Conservation (phyloP, 2,329 filamentous ascomycete genomes). For the Paecilomyces formosus region DNA sequence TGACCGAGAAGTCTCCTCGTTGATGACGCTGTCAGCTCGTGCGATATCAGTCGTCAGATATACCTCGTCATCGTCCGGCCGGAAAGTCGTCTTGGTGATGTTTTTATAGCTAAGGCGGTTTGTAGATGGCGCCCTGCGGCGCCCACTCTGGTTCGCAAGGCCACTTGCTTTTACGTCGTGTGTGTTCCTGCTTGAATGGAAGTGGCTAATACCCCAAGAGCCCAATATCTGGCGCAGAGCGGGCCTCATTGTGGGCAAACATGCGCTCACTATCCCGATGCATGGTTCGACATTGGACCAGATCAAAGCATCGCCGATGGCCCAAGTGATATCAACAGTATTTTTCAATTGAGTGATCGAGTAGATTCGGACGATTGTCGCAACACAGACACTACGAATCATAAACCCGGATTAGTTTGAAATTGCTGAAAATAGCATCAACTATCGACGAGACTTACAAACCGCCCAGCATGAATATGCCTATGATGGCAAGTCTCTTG, state of each 20-base stretch:
- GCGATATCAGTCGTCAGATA: background rate
- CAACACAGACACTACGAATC: slow-evolving; percentile 25
- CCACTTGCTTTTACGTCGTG: background rate
- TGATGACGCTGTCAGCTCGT: background rate
- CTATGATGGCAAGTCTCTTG: slow-evolving; percentile 20
- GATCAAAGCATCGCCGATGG: slow-evolving; percentile 20
- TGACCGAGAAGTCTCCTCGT: background rate
- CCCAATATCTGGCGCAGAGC: slow-evolving; percentile 25
- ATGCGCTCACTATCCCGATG: slow-evolving; percentile 30
- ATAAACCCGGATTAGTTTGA: background rate
- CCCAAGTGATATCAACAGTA: slow-evolving; percentile 30
- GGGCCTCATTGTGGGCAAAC: slow-evolving; percentile 26
- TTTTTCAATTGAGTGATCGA: slow-evolving; percentile 34
- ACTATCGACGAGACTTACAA: slow-evolving; percentile 15
- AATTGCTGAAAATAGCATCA: background rate
- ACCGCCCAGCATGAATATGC: slow-evolving; percentile 22
- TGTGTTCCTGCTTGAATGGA: background rate
- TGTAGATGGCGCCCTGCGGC: background rate
- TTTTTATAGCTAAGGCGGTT: background rate
- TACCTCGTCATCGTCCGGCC: background rate
- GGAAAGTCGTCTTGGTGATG: background rate
- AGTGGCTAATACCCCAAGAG: background rate
- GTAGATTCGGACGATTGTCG: slow-evolving; percentile 36
- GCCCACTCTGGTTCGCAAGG: background rate
- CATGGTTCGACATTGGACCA: slow-evolving; percentile 28